These are phyloP conservation scores for Angomonas deanei DNA, from an alignment of 208 protist genomes.

Conservation along the genomic window DNA sequence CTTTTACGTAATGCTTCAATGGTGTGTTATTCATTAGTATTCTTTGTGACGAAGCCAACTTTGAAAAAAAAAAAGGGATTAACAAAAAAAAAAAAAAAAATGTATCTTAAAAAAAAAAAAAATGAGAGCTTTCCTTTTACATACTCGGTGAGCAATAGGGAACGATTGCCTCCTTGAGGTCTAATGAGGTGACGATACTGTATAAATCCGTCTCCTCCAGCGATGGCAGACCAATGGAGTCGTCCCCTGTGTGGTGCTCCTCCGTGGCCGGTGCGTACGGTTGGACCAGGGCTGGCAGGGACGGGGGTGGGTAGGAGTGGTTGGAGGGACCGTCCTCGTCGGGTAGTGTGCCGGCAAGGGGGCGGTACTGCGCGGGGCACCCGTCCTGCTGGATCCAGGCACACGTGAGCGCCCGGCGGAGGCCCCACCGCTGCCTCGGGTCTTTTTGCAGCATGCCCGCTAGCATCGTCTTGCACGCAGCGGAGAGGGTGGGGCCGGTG, in stretches of 20 bases:
- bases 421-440: slow-evolving; percentile 15
- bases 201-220: no score
- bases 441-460: slow-evolving; percentile 53
- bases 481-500: background rate
- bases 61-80: slow-evolving; percentile 14
- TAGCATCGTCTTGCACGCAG: slow-evolving; percentile 46
- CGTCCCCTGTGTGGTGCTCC: no score
- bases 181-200: background rate
- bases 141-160: no score
- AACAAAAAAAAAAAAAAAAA: slow-evolving; percentile 7
- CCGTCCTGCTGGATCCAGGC: background rate
- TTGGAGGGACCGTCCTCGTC: no score
- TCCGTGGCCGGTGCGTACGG: no score
- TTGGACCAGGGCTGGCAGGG: no score
- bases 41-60: background rate
- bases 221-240: no score
- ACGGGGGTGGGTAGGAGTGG: no score
- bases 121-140: slow-evolving; percentile 5
- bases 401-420: background rate
- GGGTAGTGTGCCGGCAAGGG: no score
- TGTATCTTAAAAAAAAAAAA: slow-evolving; percentile 9
- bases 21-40: background rate
- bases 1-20: no score
- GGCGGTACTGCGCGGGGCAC: background rate
- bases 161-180: no score